These are phyloP conservation scores for Emmonsiellopsis sp. DNA, from an alignment of 2,329 filamentous ascomycete genomes.

Conservation along the genomic window DNA sequence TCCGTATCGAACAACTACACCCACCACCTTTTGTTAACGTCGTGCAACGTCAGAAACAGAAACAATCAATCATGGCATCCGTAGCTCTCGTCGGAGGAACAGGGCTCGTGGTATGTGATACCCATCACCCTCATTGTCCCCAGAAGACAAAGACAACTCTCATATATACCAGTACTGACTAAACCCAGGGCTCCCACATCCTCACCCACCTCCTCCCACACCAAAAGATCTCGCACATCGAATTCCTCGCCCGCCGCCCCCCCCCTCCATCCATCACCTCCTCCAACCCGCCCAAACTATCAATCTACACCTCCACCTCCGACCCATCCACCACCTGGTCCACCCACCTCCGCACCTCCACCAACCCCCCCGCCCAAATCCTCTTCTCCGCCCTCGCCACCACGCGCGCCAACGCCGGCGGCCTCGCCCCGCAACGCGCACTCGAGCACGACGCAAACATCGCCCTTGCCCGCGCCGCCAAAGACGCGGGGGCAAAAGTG, in stretches of 20 bases:
- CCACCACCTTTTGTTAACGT: neutral
- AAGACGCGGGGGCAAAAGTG: slow-evolving; percentile 58
- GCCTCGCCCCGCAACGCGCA: slow-evolving; percentile 70
- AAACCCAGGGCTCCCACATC: slow-evolving; percentile 59
- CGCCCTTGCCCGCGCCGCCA: slow-evolving; percentile 65
- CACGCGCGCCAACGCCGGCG: slow-evolving; percentile 64
- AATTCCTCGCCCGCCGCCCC: slow-evolving; percentile 37
- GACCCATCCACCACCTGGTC: slow-evolving; percentile 59
- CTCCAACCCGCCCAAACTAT: slow-evolving; percentile 54
- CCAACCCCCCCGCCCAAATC: slow-evolving; percentile 45
- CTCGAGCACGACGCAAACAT: slow-evolving; percentile 84
- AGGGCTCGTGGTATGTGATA: slow-evolving; percentile 9
- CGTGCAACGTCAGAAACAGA: neutral
- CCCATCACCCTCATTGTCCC: neutral
- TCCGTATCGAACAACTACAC: too few relatives aligned
- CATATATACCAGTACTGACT: neutral
- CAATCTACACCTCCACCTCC: slow-evolving; percentile 50
- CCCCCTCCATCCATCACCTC: slow-evolving; percentile 37
- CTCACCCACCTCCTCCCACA: slow-evolving; percentile 44
- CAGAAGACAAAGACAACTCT: neutral
- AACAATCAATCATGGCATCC: slow-evolving; percentile 6
- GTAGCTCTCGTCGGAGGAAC: slow-evolving; percentile 10
- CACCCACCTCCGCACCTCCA: slow-evolving; percentile 45
- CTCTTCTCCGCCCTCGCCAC: slow-evolving; percentile 76
- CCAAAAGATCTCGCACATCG: slow-evolving; percentile 29